Conservation (phyloP, 2,329 filamentous ascomycete species). For the Diaporthe citri region DNA sequence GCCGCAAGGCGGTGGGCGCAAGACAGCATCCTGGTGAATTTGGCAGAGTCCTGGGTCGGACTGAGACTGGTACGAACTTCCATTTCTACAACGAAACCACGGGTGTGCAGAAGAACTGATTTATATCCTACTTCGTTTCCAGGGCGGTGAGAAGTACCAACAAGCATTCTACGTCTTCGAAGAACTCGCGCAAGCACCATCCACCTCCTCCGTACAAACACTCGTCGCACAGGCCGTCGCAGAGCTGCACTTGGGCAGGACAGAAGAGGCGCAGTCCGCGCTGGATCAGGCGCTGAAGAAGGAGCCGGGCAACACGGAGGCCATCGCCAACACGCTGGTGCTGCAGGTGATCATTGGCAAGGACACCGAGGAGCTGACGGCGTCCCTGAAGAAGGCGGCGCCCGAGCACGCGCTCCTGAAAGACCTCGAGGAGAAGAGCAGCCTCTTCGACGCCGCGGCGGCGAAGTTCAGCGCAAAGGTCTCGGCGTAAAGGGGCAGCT, state of each 20-base stretch:
- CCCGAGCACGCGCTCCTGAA: conserved; percentile 77
- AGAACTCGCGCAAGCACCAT: conserved; percentile 89
- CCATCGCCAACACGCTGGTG: conserved; percentile 86
- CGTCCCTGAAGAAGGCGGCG: conserved; percentile 72
- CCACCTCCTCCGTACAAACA: conserved; percentile 80
- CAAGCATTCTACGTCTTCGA: conserved; percentile 98
- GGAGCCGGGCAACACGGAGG: conserved; percentile 77
- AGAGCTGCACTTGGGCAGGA: conserved; percentile 88
- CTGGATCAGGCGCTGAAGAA: conserved; percentile 83
- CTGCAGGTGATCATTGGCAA: conserved; percentile 83
- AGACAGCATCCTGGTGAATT: conserved; percentile 91
- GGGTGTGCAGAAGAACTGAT: neutral
- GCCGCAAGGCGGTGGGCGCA: conserved; percentile 94
- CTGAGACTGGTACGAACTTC: conserved; percentile 77
- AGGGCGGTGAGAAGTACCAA: conserved; percentile 97
- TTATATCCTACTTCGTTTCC: neutral
- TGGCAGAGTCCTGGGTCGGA: conserved; percentile 96
- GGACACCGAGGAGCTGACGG: conserved; percentile 71
- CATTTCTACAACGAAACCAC: neutral
- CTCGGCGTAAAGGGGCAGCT: conserved; percentile 59
- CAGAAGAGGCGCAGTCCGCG: conserved; percentile 90
- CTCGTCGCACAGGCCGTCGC: conserved; percentile 91
- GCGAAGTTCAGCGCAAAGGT: conserved; percentile 90
- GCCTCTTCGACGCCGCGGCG: conserved; percentile 87
- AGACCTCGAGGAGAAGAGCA: conserved; percentile 87